Evolutionary conservation across 2,329 filamentous ascomycete species (phyloP).

Genomic region (Tolypocladium paradoxum): DNA sequence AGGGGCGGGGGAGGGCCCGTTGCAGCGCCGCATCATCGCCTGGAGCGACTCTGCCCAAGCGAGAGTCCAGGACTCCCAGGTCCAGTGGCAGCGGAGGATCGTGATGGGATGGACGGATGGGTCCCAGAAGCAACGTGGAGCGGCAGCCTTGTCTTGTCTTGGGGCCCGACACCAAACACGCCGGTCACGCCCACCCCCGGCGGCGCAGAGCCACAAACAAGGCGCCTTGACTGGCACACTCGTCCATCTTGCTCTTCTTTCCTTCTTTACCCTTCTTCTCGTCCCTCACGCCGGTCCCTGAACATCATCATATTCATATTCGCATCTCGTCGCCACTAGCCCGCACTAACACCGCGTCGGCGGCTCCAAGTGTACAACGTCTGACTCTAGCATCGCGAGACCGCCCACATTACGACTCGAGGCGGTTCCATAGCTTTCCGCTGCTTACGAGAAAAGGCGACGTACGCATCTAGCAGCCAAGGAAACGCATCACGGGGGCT

Average conservation of each 20-base stretch:
- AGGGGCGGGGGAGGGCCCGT: neutral
- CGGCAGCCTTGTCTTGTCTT: neutral
- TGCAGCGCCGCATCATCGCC: neutral
- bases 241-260: neutral
- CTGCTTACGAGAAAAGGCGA: neutral
- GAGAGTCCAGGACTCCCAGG: no score
- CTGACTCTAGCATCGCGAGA: neutral
- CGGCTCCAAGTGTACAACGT: neutral
- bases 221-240: neutral
- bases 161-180: no score
- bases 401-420: neutral
- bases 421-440: neutral
- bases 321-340: neutral
- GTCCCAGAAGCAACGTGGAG: neutral
- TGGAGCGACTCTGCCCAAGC: no score
- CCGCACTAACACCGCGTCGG: neutral
- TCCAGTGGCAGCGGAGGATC: neutral
- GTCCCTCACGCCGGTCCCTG: neutral
- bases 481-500: neutral
- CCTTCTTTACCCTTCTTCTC: neutral
- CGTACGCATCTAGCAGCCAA: neutral
- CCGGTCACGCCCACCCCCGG: neutral
- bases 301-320: neutral
- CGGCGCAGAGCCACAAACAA: neutral
- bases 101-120: neutral